Percentiles rank a stretch among this genome's conserved stretches.
Conservation (phyloP, 2,329 filamentous ascomycete species). For the Stromatinia cepivora region DNA sequence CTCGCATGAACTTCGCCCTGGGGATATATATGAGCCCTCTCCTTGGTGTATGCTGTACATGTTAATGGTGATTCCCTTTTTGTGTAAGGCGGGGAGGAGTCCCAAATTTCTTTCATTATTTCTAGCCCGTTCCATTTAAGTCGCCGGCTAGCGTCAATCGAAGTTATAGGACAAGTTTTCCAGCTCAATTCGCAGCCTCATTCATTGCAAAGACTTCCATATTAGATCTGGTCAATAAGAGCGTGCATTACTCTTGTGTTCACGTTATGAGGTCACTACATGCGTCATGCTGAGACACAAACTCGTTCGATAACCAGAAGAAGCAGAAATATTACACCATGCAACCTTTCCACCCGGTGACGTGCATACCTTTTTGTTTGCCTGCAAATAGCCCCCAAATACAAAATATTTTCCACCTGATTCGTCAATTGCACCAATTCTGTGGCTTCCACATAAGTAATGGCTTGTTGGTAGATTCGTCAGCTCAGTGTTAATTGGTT, state of each 20-base stretch:
- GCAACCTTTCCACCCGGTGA: neutral
- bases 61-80: neutral
- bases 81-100: neutral
- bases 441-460: neutral
- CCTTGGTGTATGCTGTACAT: neutral
- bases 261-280: neutral
- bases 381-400: no score
- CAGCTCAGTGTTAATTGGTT: neutral
- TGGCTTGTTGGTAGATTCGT: neutral
- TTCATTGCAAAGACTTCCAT: neutral
- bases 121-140: neutral
- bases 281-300: no score
- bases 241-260: neutral
- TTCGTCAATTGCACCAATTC: neutral
- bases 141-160: no score
- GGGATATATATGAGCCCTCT: neutral
- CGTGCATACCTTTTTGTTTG: neutral
- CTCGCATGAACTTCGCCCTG: neutral
- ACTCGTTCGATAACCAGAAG: neutral
- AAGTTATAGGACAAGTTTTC: neutral
- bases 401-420: fast-evolving
- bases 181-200: neutral
- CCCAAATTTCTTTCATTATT: neutral
- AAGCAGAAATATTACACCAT: neutral
- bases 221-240: neutral